Base-by-base conservation (phyloP, 1,284 basidiomycete species). In the Ustilago nuda region DNA sequence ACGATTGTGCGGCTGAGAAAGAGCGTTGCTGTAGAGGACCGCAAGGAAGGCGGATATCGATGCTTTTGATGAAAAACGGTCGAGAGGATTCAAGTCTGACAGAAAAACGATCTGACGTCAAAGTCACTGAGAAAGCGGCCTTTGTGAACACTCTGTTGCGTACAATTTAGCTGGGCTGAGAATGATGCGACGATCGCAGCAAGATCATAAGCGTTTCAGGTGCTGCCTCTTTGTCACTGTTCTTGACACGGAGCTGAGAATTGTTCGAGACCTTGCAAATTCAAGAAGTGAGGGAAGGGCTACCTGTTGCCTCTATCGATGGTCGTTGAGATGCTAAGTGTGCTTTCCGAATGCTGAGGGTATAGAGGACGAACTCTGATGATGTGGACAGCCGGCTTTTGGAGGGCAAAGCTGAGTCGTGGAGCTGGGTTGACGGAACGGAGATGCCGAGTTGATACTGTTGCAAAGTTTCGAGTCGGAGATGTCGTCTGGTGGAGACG, bases 321-420 rank as follows among this genome's bases (percentile, higher is more conserved):
- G 15, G 48, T 32, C 33, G 53, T 55, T 8, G 13, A 23, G 19
- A 17, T 23, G 33, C 35, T 27, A 55, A 19, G 35, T 41, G 12
- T 5, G 52, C 52, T n/a, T 35, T 36, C 52, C 52, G 19, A 15
- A 55, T 41, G 52, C 52, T 36, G 32, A 8, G 52, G 52, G 36
- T 53, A 36, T 37, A 37, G 52, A 53, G 15, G 13, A 17, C 48
- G 15, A 9, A 8, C 8, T 1, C 30, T 23, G 30, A 11, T 32
- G 48, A 13, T 50, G 27, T 12, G 30, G 48, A 15, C n/a, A 32
- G 13, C 23, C 23, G 23, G 23, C 23, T 2, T 27, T 30, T 45
- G 45, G 23, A 23, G 4, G 48, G 48, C 3, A 2, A 19, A 50
- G 23, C 45, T 23, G 23, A 48, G 45, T 48, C 13, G 45, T 8